A percentile compares a stretch with the other conserved stretches of the same genome.
Conservation (phyloP, 164 flowering plant species). For the Magnolia sinica region DNA sequence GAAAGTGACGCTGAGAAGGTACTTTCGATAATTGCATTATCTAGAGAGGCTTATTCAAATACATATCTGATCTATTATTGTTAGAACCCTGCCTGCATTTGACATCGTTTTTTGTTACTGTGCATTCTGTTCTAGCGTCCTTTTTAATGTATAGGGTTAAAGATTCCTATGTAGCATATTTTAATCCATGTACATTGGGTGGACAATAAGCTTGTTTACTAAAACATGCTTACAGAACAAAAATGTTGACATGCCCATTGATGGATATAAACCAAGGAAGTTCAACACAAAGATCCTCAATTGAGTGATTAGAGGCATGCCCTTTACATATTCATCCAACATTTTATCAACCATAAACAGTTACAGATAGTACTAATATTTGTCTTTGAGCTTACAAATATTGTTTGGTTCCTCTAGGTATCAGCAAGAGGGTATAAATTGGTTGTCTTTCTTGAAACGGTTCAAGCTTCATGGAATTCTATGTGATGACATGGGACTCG, state of each 20-base stretch:
- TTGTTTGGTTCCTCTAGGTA: constrained; percentile 48
- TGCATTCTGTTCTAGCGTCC: background rate
- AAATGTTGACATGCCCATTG: too few species aligned
- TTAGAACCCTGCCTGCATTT: background rate
- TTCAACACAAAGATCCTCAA: too few species aligned
- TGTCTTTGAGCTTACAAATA: background rate
- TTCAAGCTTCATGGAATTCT: constrained; percentile 98
- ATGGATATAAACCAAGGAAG: too few species aligned
- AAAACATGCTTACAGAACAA: too few species aligned
- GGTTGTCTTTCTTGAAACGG: constrained; percentile 89
- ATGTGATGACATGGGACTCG: constrained; percentile 99
- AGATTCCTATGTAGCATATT: background rate
- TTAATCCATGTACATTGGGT: too few species aligned
- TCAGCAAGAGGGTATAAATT: constrained; percentile 98
- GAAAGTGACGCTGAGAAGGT: constrained; percentile 90
- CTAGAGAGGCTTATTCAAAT: background rate
- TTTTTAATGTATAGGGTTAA: background rate
- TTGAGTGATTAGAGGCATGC: too few species aligned
- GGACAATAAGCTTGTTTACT: too few species aligned
- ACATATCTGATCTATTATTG: background rate
- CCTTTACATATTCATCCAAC: too few species aligned
- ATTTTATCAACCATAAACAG: too few species aligned
- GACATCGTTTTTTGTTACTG: background rate
- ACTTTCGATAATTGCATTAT: background rate
- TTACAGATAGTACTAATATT: too few species aligned